Conservation (phyloP, 2,329 filamentous ascomycete genomes). For the Calonectria ilicicola region DNA sequence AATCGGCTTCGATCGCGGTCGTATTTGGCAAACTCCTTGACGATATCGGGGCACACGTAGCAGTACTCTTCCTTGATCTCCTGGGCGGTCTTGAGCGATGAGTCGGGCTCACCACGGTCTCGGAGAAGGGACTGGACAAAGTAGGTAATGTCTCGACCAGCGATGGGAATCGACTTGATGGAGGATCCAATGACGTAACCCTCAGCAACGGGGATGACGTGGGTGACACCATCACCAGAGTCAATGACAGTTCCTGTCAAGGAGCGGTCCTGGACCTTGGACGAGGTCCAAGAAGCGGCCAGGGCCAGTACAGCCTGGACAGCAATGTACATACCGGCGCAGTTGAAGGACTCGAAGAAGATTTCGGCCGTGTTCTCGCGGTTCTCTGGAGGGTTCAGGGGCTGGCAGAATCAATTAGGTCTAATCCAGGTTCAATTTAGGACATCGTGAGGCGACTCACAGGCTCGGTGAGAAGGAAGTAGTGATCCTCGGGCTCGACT, state of each 20-base stretch:
- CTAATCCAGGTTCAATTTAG: background rate
- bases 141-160: slow-evolving; percentile 97
- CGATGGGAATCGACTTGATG: slow-evolving; percentile 99
- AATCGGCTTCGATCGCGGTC: slow-evolving; percentile 94
- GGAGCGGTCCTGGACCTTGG: slow-evolving; percentile 95
- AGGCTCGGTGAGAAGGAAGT: slow-evolving; percentile 97
- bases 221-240: slow-evolving; percentile 97
- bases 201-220: slow-evolving; percentile 98
- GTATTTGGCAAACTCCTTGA: slow-evolving; percentile 97
- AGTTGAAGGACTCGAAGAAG: slow-evolving; percentile 99
- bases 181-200: slow-evolving; percentile 99
- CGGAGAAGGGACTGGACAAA: slow-evolving; percentile 97
- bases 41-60: slow-evolving; percentile 98
- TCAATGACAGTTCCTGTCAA: slow-evolving; percentile 98
- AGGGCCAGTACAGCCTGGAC: slow-evolving; percentile 97
- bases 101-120: slow-evolving; percentile 96
- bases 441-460: slow-evolving; percentile 63
- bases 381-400: slow-evolving; percentile 97
- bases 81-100: slow-evolving; percentile 95
- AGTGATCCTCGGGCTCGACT: slow-evolving; percentile 98
- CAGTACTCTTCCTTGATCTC: slow-evolving; percentile 99
- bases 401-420: slow-evolving; percentile 62
- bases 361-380: slow-evolving; percentile 99
- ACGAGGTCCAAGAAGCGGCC: slow-evolving; percentile 97
- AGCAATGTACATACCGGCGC: slow-evolving; percentile 97